Evolutionary conservation across 1,139 yeast species (phyloP), one percentile per base, ranked within the genome.

Genomic region (Saccharomyces hybrid): DNA sequence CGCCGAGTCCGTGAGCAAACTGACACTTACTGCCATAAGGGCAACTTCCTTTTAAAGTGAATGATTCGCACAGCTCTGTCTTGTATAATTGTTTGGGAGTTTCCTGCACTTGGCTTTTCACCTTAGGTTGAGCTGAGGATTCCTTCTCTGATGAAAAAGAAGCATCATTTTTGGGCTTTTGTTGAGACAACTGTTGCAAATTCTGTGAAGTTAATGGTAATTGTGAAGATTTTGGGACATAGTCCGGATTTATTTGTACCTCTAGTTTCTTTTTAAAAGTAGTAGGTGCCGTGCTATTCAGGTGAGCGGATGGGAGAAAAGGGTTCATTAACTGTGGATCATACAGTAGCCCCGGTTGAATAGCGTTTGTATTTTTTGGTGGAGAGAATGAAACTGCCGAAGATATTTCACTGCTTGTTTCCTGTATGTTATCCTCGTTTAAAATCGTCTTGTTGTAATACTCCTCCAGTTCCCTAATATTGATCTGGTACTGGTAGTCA

Each of bases 1-100:
- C 97, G 55, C 79, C 74, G 47, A 80, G 77, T 23, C 97, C 97
- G 65, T 90, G 97, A 5, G 97, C 97, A 77, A 90, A 90, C 72
- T 90, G 97, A 69, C 97, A 90, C 73, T 90, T 90, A 61, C 80
- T 79, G 3, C 96, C 96, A 68, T 90, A 90, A 6, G 96, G 96
- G 70, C 97, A 90, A 56, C 70, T 66, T 27, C 93, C 93, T 59
- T 82, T 79, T 63, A 82, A 83, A 69, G 84, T 80, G 69, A 77
- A 90, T 42, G 91, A 83, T 41, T 85, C 88, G 71, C 97, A 90
- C 56, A 90, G 77, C 71, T 90, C 97, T 0, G 97, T 90, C 74
- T 90, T 90, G 78, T 89, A 90, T 50, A 90, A 76, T 59, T 81
- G 85, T 51, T 87, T 84, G 68, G 86, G 86, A 55, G 84, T 78